phyloP scores from a whole-genome alignment of 2,329 filamentous ascomycete species.

The Coccinonectria pachysandricola region DNA sequence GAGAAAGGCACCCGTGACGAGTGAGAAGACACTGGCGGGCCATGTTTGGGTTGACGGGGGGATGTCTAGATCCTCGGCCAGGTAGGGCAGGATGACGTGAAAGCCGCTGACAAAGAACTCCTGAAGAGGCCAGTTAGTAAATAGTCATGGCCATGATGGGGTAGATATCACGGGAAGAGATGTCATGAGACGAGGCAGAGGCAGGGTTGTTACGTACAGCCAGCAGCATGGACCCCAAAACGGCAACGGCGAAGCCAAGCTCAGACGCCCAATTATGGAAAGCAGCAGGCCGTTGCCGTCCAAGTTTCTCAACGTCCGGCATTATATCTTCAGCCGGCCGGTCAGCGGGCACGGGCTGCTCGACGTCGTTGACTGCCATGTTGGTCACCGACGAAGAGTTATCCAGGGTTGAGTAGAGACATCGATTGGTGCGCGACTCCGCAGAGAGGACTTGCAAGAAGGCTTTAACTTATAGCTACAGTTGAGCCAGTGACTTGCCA shows the following conservation, averaged over 20 bases:
- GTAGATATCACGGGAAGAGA: too few relatives aligned
- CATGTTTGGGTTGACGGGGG: constrained; percentile 51
- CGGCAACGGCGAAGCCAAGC: constrained; percentile 13
- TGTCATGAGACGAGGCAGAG: too few relatives aligned
- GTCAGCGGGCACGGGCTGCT: too few relatives aligned
- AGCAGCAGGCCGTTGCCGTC: constrained; percentile 15
- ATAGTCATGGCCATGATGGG: too few relatives aligned
- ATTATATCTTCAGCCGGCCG: too few relatives aligned
- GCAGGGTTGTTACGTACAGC: constrained; percentile 11
- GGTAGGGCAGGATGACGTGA: constrained; percentile 48
- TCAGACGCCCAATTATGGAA: constrained; percentile 16
- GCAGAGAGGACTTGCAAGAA: too few relatives aligned
- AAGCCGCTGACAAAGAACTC: constrained; percentile 20
- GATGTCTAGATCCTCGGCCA: constrained; percentile 53
- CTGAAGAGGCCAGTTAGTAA: constrained; percentile 2
- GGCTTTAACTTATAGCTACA: too few relatives aligned
- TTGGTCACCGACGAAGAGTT: too few relatives aligned
- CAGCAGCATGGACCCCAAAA: constrained; percentile 16
- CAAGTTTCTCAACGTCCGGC: constrained; percentile 15
- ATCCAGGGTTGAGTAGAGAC: too few relatives aligned
- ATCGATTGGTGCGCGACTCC: too few relatives aligned
- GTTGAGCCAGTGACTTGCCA: too few relatives aligned
- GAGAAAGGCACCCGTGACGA: constrained; percentile 46
- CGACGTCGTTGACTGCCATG: neutral
- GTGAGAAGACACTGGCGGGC: constrained; percentile 53